Evolutionary conservation across 2,329 filamentous ascomycete genomes (phyloP).

Genomic region (Lachnellula arida): DNA sequence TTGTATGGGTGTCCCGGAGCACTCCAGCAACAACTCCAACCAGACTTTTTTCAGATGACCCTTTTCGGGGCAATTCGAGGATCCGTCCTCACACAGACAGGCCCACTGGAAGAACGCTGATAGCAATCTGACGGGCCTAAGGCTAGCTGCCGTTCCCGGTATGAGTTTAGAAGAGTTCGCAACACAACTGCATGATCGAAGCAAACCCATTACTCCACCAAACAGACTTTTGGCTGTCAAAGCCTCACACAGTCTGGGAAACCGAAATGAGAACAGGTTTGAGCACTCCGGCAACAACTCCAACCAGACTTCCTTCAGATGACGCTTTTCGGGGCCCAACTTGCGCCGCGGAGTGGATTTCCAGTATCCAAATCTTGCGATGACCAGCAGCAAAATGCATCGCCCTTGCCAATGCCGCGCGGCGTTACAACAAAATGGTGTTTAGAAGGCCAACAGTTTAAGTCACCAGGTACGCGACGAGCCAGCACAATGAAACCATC

Average conservation of each 20-base stretch:
- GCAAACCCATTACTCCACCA: background rate
- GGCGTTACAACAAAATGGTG: no score
- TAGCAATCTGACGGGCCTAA: background rate
- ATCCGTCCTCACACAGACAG: background rate
- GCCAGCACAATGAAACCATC: background rate
- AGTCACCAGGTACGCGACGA: background rate
- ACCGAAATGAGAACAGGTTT: background rate
- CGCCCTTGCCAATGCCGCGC: background rate
- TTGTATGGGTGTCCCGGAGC: background rate
- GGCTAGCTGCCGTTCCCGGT: no score
- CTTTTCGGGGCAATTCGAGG: background rate
- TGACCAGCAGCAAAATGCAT: no score
- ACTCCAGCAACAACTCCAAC: no score
- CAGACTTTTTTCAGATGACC: no score
- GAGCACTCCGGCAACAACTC: no score
- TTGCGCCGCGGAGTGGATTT: background rate
- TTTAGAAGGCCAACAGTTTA: background rate
- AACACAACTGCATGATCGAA: no score
- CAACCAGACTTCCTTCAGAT: no score
- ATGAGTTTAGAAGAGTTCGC: no score
- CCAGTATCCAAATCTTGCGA: background rate
- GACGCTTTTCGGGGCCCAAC: background rate
- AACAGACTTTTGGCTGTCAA: background rate
- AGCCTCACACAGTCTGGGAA: background rate
- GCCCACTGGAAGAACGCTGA: background rate